Conservation (phyloP, 768 basidiomycete species). For the Lyophyllum semitale region DNA sequence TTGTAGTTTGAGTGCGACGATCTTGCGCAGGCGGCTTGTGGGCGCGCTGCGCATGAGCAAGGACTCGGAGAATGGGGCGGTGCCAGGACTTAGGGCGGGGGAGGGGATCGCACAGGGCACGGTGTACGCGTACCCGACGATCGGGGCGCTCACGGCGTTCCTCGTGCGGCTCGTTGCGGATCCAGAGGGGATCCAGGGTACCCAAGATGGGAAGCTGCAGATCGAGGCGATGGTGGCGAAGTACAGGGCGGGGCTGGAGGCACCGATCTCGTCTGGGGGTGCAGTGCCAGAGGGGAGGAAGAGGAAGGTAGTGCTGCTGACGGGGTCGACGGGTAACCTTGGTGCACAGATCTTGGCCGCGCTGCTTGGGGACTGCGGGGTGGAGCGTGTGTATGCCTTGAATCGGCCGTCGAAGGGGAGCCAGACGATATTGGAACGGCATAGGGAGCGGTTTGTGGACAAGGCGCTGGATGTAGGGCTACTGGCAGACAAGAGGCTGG, state of each 20-base stretch:
- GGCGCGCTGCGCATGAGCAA: too few species aligned
- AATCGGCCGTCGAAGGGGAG: constrained; percentile 25
- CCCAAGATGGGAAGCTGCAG: background rate
- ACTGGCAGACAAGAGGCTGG: constrained; percentile 24
- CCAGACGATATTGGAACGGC: constrained; percentile 15
- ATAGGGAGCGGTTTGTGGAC: constrained; percentile 20
- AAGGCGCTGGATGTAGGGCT: constrained; percentile 23
- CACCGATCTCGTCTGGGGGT: too few species aligned
- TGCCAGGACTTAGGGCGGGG: too few species aligned
- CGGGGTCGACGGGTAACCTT: constrained; percentile 37
- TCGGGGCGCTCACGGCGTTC: background rate
- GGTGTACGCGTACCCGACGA: too few species aligned
- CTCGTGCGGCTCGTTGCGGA: too few species aligned
- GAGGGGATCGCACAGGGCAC: too few species aligned
- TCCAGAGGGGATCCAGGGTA: too few species aligned
- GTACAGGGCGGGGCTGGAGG: constrained; percentile 18
- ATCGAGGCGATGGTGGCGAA: constrained; percentile 27
- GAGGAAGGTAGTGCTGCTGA: constrained; percentile 36
- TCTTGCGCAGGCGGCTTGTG: too few species aligned
- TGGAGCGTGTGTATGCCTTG: constrained; percentile 33
- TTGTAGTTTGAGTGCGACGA: constrained; percentile 13
- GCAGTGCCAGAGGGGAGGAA: too few species aligned
- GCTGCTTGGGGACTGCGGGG: constrained; percentile 23
- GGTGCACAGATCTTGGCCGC: constrained; percentile 33
- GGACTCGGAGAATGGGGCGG: too few species aligned